Evolutionary conservation across 2,329 filamentous ascomycete genomes (phyloP), one percentile per base, ranked within the genome.

Genomic region (Penicillium rolfsii): DNA sequence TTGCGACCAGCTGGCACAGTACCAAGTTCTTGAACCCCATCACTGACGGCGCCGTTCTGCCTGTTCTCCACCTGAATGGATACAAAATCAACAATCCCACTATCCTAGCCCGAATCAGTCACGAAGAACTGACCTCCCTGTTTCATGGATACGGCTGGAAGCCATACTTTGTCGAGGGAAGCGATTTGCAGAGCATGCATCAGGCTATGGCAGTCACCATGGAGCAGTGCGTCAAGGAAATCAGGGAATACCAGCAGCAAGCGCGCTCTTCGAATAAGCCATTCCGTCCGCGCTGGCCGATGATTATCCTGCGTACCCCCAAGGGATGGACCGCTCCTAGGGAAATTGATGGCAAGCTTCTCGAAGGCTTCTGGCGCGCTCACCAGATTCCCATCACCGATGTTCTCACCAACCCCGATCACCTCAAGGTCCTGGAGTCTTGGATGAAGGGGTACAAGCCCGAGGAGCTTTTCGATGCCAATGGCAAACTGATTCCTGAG

Each of bases 11-110:
- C 58, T 93, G 90, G 90, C 90, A 93, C 77, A 90, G 88, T 76
- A 93, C 85, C 71, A 93, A 93, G 74, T 93, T 92, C 77, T 82
- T 93, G 65, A 92, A 93, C 72, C 90, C 90, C 4, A 89, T 91
- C 67, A 88, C 85, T 0, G 90, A 93, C 69, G 90, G 90, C 33
- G 90, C 89, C 40, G 90, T 93, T 7, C 82, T 93, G 1, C 90
- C 90, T 0, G 87, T 93, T 5, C 82, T 93, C 11, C 89, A 93
- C 74, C 81, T 93, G 36, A 93, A 93, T 69, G 90, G 90, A 50
- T 93, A 93, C 83, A 93, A 93, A 81, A 93, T 93, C 80, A 91
- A 91, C 80, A 91, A 91, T 75, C 89, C 89, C 8, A 93, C 87
- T 5, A 72, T 93, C 0, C 83, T 93, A 16, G 87, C 90, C 14